Evolutionary conservation across 345 rosid species (phyloP), one percentile per base, ranked within the genome.

Genomic region (Atalantia buxifolia): DNA sequence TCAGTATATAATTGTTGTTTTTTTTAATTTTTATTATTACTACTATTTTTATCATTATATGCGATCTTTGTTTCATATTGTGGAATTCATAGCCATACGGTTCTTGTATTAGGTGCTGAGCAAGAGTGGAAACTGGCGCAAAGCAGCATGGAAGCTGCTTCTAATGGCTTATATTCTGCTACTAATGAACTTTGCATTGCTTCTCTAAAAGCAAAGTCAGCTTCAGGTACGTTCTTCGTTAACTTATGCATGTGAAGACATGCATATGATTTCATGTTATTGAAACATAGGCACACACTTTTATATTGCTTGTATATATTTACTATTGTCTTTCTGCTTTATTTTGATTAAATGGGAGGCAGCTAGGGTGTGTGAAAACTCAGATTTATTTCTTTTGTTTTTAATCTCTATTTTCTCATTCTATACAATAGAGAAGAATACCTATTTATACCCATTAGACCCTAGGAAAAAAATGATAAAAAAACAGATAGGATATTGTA

Each of bases 71-170:
- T 55, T 76, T 59, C 8, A 60, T 35, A 55, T 63, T 56, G 60
- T 78, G 72, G 69, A 66, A 66, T 65, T 6, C 40, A 60, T 76
- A 45, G 38, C 77, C 63, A 71, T 71, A 70, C 53, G 80, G 33
- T 70, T 68, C 76, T 82, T 75, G 48, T 70, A 22, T 75, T 82
- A 93, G 98, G 90, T 77, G 76, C 86, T 55, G 97, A 94, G 81
- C 92, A 89, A 82, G 98, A 93, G 86, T 91, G 94, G 97, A 90
- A 89, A 85, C 87, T 86, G 75, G 93, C 91, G 24, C 91, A 93
- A 85, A 88, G 89, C 89, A 90, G 77, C 83, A 82, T 90, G 88
- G 98, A 94, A 85, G 89, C 92, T 83, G 96, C 97, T 81, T 88
- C 97, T 33, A 86, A 62, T 84, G 86, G 86, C 85, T 87, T 91